A percentile compares a stretch with the other conserved stretches of the same genome.
phyloP scores from a whole-genome alignment of 345 rosid genomes.

The Brassica incana region DNA sequence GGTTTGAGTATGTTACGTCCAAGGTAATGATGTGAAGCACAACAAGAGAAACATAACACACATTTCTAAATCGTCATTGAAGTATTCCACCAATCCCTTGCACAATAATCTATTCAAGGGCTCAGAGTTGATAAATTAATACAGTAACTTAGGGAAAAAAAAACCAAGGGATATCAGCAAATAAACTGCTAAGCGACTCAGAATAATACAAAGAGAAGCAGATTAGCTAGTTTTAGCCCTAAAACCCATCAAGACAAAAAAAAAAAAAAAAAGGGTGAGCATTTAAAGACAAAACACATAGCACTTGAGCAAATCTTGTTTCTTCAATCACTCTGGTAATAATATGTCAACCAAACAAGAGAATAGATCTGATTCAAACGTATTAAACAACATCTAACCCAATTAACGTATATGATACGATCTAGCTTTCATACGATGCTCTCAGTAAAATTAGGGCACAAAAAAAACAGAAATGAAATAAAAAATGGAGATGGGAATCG shows the following conservation, averaged over 20 bases:
- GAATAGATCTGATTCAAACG: not conserved
- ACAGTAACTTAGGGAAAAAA: not conserved
- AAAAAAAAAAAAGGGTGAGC: too few species aligned
- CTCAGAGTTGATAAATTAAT: not conserved
- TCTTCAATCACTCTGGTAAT: not conserved
- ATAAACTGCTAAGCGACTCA: not conserved
- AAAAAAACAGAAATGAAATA: not conserved
- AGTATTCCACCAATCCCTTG: not conserved
- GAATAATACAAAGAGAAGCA: too few species aligned
- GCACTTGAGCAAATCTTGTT: not conserved
- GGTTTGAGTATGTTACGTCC: not conserved
- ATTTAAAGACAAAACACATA: too few species aligned
- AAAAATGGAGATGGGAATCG: conserved; percentile 11
- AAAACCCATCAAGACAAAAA: too few species aligned
- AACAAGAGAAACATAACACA: not conserved
- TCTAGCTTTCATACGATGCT: not conserved
- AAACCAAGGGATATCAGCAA: too few species aligned
- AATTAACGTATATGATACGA: not conserved
- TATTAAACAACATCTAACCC: not conserved
- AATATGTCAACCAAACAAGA: not conserved
- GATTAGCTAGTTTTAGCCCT: too few species aligned
- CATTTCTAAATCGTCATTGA: too few species aligned
- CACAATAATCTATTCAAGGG: too few species aligned
- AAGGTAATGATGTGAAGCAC: not conserved
- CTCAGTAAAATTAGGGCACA: conserved; percentile 26